Evolutionary conservation across 1,139 yeast genomes (phyloP).

Genomic region (Kodamaea fungicola): DNA sequence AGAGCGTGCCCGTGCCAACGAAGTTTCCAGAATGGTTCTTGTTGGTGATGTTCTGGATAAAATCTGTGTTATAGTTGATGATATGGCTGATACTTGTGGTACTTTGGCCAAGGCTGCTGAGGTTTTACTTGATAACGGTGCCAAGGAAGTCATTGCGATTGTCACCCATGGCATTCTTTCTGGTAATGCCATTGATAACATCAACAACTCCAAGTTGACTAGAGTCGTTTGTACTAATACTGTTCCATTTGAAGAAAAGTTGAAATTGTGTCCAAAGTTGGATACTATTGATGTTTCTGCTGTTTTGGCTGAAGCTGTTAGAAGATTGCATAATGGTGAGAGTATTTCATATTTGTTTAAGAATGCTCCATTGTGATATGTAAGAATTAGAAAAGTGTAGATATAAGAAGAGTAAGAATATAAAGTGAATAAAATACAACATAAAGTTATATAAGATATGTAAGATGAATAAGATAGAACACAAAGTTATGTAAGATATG

Average conservation of each 20-base stretch:
- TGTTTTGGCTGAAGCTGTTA: slow-evolving; percentile 72
- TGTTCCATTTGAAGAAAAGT: slow-evolving; percentile 61
- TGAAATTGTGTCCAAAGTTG: slow-evolving; percentile 48
- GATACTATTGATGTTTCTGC: slow-evolving; percentile 71
- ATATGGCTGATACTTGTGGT: slow-evolving; percentile 86
- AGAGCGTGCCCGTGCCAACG: slow-evolving; percentile 77
- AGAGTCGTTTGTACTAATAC: slow-evolving; percentile 74
- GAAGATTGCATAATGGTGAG: slow-evolving; percentile 90
- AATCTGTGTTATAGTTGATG: slow-evolving; percentile 70
- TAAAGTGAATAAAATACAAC: too few species aligned
- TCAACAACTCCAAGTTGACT: slow-evolving; percentile 54
- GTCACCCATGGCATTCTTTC: slow-evolving; percentile 81
- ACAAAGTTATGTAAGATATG: not conserved
- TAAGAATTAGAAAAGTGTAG: too few species aligned
- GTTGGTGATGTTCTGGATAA: slow-evolving; percentile 77
- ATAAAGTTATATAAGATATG: not conserved
- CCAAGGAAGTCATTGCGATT: slow-evolving; percentile 71
- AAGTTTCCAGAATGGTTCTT: slow-evolving; percentile 69
- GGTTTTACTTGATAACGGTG: slow-evolving; percentile 56
- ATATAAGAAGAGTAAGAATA: too few species aligned
- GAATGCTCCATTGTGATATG: slow-evolving; percentile 42
- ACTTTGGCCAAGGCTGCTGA: slow-evolving; percentile 77
- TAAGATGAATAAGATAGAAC: not conserved
- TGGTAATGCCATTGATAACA: slow-evolving; percentile 62
- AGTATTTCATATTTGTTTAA: slow-evolving; percentile 87